These are phyloP conservation scores for Endoconidiophora polonica DNA, from an alignment of 2,329 filamentous ascomycete genomes.

Conservation along the genomic window DNA sequence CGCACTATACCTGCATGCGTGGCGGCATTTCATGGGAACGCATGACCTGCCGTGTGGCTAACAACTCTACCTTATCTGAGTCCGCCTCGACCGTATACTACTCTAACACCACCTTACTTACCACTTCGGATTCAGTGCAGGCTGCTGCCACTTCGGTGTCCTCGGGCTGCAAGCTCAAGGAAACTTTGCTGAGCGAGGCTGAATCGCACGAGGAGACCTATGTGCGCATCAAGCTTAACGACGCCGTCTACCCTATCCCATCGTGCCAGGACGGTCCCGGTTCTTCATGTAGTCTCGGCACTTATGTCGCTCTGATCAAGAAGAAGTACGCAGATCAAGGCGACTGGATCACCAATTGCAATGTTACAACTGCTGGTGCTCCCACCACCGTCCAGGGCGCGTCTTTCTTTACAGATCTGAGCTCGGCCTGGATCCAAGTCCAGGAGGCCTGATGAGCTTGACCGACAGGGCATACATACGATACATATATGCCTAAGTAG, in stretches of 20 bases:
- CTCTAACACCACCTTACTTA: constrained; percentile 6
- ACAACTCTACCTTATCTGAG: background rate
- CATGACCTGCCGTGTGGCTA: constrained; percentile 30
- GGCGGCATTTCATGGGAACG: constrained; percentile 50
- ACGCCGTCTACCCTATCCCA: constrained; percentile 43
- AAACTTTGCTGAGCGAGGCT: constrained; percentile 4
- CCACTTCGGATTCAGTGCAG: constrained; percentile 4
- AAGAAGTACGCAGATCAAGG: constrained; percentile 31
- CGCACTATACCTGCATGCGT: constrained; percentile 42
- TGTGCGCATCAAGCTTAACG: constrained; percentile 43
- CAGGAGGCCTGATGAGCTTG: background rate
- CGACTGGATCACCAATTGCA: constrained; percentile 32
- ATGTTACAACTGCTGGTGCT: constrained; percentile 25
- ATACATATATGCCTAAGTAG: background rate
- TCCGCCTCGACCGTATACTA: constrained; percentile 7
- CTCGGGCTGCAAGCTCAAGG: constrained; percentile 6
- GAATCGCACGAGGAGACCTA: constrained; percentile 24
- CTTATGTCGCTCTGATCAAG: constrained; percentile 28
- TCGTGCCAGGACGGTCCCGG: constrained; percentile 39
- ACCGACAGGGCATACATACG: too few species aligned
- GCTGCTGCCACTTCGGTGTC: constrained; percentile 9
- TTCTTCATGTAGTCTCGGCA: constrained; percentile 30
- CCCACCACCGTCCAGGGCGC: constrained; percentile 28
- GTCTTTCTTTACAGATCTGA: constrained; percentile 32
- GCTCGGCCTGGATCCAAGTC: constrained; percentile 21